Conservation (phyloP, 139 green algal species). For the Mesotaenium endlicherianum region DNA sequence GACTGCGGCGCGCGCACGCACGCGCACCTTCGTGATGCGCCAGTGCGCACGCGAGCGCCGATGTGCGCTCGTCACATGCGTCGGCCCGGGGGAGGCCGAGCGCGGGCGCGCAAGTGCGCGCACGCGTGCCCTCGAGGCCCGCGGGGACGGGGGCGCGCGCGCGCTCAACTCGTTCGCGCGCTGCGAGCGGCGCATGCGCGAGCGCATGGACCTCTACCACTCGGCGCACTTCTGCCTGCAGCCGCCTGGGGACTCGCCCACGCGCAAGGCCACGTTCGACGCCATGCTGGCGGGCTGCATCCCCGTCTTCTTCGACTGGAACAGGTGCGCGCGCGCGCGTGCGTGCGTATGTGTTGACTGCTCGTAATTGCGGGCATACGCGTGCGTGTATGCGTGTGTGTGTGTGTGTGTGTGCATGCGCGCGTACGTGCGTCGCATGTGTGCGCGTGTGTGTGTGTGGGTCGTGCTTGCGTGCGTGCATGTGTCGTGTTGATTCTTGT, state of each 20-base stretch:
- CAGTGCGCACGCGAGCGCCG: background rate
- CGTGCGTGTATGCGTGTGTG: background rate
- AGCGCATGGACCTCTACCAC: background rate
- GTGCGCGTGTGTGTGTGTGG: background rate
- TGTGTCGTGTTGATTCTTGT: background rate
- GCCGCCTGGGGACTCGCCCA: constrained; percentile 11
- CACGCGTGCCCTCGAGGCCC: background rate
- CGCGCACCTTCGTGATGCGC: background rate
- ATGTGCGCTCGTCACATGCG: background rate
- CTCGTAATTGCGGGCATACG: background rate
- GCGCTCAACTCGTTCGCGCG: background rate
- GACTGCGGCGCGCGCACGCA: background rate
- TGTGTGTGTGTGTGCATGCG: background rate
- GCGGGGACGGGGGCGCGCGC: background rate
- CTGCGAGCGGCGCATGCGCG: background rate
- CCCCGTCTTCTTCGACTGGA: constrained; percentile 12
- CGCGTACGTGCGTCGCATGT: background rate
- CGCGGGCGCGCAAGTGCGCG: no score
- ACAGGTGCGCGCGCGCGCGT: background rate
- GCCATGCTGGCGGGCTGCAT: constrained; percentile 25
- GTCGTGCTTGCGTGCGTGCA: background rate
- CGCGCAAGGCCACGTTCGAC: constrained; percentile 15
- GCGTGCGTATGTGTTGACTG: background rate
- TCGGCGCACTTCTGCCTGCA: constrained; percentile 17
- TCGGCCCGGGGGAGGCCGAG: no score